These are phyloP conservation scores for Pseudopediastrum boryanum DNA, from an alignment of 139 green algal genomes.

Conservation along the genomic window DNA sequence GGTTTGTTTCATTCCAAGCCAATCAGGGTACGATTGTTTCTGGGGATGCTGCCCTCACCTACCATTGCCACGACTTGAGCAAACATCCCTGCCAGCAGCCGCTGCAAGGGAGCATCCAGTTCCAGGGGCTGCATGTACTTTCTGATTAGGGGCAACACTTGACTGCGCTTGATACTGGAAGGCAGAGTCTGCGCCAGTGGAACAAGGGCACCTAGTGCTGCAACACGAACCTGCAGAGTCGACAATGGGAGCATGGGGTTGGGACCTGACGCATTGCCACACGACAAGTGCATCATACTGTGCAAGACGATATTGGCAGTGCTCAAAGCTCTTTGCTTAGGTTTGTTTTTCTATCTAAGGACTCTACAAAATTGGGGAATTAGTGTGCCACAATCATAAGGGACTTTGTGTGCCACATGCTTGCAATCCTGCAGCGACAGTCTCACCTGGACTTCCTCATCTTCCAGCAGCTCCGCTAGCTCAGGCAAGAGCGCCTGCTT, in stretches of 20 bases:
- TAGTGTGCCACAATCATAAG: neutral
- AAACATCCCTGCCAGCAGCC: conserved; percentile 53
- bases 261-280: neutral
- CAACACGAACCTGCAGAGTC: conserved; percentile 41
- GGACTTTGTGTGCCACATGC: neutral
- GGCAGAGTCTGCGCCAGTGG: conserved; percentile 47
- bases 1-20: neutral
- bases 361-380: neutral
- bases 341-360: too few species aligned
- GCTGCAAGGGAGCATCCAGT: conserved; percentile 58
- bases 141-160: conserved; percentile 57
- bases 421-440: neutral
- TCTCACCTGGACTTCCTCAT: conserved; percentile 57
- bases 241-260: neutral
- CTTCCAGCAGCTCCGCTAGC: conserved; percentile 58
- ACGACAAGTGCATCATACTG: neutral
- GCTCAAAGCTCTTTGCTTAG: too few species aligned
- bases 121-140: conserved; percentile 63
- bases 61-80: conserved; percentile 46
- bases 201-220: conserved; percentile 42
- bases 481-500: conserved; percentile 46
- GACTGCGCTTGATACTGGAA: conserved; percentile 38
- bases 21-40: neutral
- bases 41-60: neutral
- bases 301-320: too few species aligned